Evolutionary conservation across 768 basidiomycete genomes (phyloP).

Genomic region (Mycena metata): DNA sequence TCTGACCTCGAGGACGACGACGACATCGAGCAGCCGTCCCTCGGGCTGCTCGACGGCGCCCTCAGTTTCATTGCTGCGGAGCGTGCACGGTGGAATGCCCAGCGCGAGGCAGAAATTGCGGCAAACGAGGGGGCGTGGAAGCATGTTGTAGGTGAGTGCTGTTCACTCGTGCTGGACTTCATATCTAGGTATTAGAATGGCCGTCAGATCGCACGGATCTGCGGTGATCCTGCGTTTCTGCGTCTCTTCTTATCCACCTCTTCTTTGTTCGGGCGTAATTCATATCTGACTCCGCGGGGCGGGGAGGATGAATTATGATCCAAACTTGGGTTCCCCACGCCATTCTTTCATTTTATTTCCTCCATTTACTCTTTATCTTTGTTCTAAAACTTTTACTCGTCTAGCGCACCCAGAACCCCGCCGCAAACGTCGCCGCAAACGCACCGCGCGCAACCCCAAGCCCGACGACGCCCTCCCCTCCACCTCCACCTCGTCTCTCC

Average conservation of each 20-base stretch:
- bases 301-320: background rate
- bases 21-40: constrained; percentile 65
- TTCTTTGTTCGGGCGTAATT: too few species aligned
- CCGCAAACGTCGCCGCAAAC: constrained; percentile 55
- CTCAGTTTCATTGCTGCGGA: constrained; percentile 83
- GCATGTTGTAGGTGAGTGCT: constrained; percentile 56
- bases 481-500: too few species aligned
- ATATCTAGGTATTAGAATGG: constrained; percentile 18
- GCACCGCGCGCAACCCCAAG: constrained; percentile 39
- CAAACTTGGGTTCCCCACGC: too few species aligned
- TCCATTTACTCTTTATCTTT: background rate
- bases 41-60: constrained; percentile 81
- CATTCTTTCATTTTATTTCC: too few species aligned
- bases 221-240: constrained; percentile 9
- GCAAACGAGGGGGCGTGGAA: constrained; percentile 49
- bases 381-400: background rate
- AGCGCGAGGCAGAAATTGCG: constrained; percentile 50
- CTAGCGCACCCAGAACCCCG: constrained; percentile 45
- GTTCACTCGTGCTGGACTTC: constrained; percentile 33
- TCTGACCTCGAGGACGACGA: constrained; percentile 46
- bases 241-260: background rate
- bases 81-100: constrained; percentile 69
- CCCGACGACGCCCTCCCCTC: constrained; percentile 20
- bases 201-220: constrained; percentile 16
- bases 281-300: too few species aligned